Percentiles rank a stretch among this genome's conserved stretches.
These are phyloP conservation scores for Starmerella powellii DNA, from an alignment of 805 yeast species.

Conservation along the genomic window DNA sequence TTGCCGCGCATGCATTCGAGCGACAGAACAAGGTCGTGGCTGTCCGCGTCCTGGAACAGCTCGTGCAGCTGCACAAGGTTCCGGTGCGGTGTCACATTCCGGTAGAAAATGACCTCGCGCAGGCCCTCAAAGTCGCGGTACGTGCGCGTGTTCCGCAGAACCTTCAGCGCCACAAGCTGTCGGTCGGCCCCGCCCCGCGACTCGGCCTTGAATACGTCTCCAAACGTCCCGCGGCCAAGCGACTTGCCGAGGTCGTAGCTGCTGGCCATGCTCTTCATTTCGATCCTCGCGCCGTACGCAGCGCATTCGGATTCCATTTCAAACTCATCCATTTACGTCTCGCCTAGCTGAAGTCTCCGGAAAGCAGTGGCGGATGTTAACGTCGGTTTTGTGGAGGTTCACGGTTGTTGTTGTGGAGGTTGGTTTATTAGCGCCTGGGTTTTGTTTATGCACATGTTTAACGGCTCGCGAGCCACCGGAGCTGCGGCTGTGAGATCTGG, in stretches of 20 bases:
- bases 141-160: constrained; percentile 46
- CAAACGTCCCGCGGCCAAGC: constrained; percentile 25
- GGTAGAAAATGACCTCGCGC: constrained; percentile 29
- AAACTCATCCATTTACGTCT: no score
- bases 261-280: background rate
- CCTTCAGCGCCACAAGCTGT: constrained; percentile 60
- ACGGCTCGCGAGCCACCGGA: no score
- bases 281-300: background rate
- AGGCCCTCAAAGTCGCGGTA: constrained; percentile 33
- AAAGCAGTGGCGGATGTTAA: no score
- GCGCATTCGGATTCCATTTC: no score
- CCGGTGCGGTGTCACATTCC: constrained; percentile 54
- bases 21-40: constrained; percentile 57
- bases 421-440: no score
- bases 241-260: background rate
- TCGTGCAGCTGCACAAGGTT: constrained; percentile 66
- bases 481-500: no score
- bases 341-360: no score
- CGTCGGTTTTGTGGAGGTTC: no score
- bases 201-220: constrained; percentile 24
- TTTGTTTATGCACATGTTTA: no score
- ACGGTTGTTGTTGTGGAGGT: no score
- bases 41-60: constrained; percentile 55
- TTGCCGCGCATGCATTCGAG: constrained; percentile 86
- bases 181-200: constrained; percentile 17